Evolutionary conservation across 768 basidiomycete species (phyloP), one percentile per base, ranked within the genome.

Genomic region (Lactarius trivialis): DNA sequence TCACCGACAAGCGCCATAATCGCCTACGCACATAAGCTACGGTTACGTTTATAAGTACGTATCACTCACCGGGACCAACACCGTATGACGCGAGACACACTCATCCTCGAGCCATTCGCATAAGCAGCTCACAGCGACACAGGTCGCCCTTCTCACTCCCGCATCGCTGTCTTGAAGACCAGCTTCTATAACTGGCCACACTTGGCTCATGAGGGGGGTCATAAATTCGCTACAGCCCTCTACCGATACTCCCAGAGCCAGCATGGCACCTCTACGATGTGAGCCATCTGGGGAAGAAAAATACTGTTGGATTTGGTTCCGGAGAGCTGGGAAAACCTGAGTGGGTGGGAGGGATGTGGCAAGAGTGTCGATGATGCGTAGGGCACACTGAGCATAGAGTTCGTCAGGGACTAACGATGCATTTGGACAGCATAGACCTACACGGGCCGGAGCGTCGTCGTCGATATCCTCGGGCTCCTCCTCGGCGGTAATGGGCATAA

Each of bases 171-270:
- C 97, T 63, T 81, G 82, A 34, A 99, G 83, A 67, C 95, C 95
- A 54, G 83, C 79, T 71, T 97, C 91, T 68, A 99, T 85, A 60
- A 96, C 80, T 1, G 95, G 94, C 97, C 97, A 99, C 32, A 99
- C 86, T 69, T 91, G 82, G 63, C 73, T 75, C 82, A 99, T 93
- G 68, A 93, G 81, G 9, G 95, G 93, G 36, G 93, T 92, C 85
- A 99, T 98, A 76, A 79, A 98, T 78, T 98, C 95, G 76, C 89
- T 92, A 79, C 96, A 98, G 19, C 97, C 97, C 73, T 99, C 97
- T 61, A 98, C 93, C 50, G 87, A 85, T 55, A 98, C 92, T 66
- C 97, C 97, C 55, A 99, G 85, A 1, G 95, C 91, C 70, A 96
- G 91, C 77, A 98, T 88, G 8, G 94, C 96, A 53, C 91, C 91